A percentile compares a stretch with the other conserved stretches of the same genome.
Conservation (phyloP, 2,329 filamentous ascomycete species). For the Ascochyta rabiei region DNA sequence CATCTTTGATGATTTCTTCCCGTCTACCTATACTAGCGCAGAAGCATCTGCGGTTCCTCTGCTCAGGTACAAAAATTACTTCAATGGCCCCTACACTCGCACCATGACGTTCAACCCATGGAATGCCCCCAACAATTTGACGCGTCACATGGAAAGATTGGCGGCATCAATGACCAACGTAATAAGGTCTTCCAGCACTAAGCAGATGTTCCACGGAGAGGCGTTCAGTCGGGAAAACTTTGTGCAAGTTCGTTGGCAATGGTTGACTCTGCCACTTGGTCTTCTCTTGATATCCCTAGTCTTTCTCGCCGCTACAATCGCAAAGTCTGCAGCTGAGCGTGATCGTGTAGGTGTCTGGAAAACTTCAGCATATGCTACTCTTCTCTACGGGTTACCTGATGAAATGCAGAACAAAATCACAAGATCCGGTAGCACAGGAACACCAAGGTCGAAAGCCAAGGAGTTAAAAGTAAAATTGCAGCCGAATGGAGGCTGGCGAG, state of each 20-base stretch:
- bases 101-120: constrained; percentile 20
- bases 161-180: constrained; percentile 28
- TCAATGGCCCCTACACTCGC: not conserved
- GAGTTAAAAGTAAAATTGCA: constrained; percentile 29
- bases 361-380: constrained; percentile 35
- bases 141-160: constrained; percentile 26
- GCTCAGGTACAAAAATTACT: constrained; percentile 7
- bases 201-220: constrained; percentile 4
- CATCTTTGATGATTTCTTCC: constrained; percentile 30
- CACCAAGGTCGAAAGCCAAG: constrained; percentile 33
- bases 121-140: constrained; percentile 29
- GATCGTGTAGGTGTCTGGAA: constrained; percentile 31
- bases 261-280: constrained; percentile 32
- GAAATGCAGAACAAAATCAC: constrained; percentile 24
- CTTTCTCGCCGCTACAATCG: constrained; percentile 34
- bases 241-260: constrained; percentile 33
- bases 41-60: not conserved
- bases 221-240: constrained; percentile 22
- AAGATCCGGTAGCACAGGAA: constrained; percentile 5
- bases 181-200: constrained; percentile 19
- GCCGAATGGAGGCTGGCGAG: constrained; percentile 27
- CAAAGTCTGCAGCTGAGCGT: constrained; percentile 22
- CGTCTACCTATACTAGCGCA: constrained; percentile 21
- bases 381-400: constrained; percentile 34
- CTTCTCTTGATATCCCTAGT: constrained; percentile 27